Evolutionary conservation across 2,329 filamentous ascomycete genomes (phyloP), one percentile per base, ranked within the genome.

Genomic region (Mariannaea sp.): DNA sequence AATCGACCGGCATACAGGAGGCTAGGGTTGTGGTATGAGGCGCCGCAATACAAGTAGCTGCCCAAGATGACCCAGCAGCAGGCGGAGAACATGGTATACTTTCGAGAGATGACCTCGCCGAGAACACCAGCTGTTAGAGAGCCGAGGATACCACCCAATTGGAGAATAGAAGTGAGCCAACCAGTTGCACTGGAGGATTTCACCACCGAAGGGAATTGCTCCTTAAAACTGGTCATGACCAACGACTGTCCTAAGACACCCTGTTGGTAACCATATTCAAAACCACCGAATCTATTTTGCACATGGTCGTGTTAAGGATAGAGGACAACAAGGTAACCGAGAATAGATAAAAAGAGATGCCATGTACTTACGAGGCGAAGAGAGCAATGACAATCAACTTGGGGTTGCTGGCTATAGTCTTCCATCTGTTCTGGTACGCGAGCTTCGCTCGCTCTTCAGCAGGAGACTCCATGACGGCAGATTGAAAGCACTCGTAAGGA

Each of bases 211-310:
- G 78, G 79, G 60, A 82, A 81, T 56, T 78, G 76, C 29, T 73
- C 65, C 8, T 68, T 74, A 66, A 82, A 82, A 8, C 75, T 71
- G 7, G 70, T 70, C 79, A 82, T 83, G 59, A 80, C 78, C 3
- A 82, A 70, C 10, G 78, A 78, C 58, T 81, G 77, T 26, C 79
- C 78, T 3, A 83, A 68, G 1, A 83, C 78, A 43, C 79, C 80
- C 60, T 82, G 80, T 52, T 82, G 78, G 4, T 44, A 45, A 14
- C 44, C 41, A 40, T 14, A 55, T 13, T 65, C 62, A 7, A 65
- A 65, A 24, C 62, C 62, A 39, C 62, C 62, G 2, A 65, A 49
- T 22, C 62, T 65, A 40, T 14, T 24, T n/a, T 10, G 20, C 5
- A 22, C 2, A 29, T 12, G 26, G 26, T 29, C 26, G 26, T 29